Evolutionary conservation across 2,329 filamentous ascomycete genomes (phyloP), one percentile per base, ranked within the genome.

Genomic region (Beauveria sp.): DNA sequence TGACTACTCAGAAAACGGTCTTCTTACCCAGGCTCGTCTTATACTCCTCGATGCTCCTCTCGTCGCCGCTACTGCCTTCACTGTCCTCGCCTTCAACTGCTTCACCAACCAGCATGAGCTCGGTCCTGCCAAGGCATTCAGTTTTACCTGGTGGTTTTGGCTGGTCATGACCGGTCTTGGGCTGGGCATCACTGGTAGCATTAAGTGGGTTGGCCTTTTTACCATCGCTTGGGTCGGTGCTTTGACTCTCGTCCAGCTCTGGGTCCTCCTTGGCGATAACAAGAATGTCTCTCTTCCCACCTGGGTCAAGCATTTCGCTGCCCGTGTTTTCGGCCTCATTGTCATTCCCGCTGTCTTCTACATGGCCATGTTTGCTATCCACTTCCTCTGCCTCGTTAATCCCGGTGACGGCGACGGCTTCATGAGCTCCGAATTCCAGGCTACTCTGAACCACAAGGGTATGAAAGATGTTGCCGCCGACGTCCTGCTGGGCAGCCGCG

Each of bases 381-480:
- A 99, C 80, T 99, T 99, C 77, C 68, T 93, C 67, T 96, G 91
- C 80, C 83, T 99, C 48, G 85, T 88, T 64, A 99, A 99, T 77
- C 95, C 95, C 31, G 95, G 95, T 64, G 95, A 99, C 58, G 95
- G 95, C 60, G 95, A 99, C 75, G 95, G 95, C 61, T 99, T 99
- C 81, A 99, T 99, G 95, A 97, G 93, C 72, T 96, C 93, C 61
- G 95, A 99, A 73, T 99, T 99, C 80, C 95, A 99, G 78, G 90
- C 95, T 38, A 98, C 95, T 2, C 81, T 99, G 67, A 99, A 98
- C 79, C 93, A 87, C 70, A 99, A 98, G 81, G 88, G 85, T 59
- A 99, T 99, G 95, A 88, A 91, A 72, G 92, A 96, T 75, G 92
- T 96, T 5, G 89, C 95, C 2, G 95, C 90, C 34, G 93, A 99